Evolutionary conservation across 805 yeast genomes (phyloP).

Genomic region (Teunomyces atbi): DNA sequence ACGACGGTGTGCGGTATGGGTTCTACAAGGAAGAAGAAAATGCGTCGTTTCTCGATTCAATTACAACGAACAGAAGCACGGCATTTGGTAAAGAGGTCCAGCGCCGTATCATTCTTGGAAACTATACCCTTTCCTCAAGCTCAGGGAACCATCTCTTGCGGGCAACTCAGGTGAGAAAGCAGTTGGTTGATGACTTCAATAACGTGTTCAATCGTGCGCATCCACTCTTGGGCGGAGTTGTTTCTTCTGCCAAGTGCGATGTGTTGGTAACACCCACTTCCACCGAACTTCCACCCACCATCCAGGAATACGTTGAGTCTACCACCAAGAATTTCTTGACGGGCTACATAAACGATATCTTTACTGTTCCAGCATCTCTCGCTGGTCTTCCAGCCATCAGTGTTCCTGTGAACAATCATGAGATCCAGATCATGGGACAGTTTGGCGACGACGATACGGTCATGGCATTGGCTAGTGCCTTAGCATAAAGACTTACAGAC

Average conservation of each 20-base stretch:
- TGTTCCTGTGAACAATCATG: conserved; percentile 57
- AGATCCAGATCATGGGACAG: conserved; percentile 84
- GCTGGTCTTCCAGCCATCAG: conserved; percentile 89
- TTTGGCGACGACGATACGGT: conserved; percentile 75
- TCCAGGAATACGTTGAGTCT: conserved; percentile 40
- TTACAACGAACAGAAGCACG: conserved; percentile 51
- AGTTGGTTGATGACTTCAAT: conserved; percentile 65
- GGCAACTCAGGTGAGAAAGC: conserved; percentile 67
- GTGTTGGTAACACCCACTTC: conserved; percentile 75
- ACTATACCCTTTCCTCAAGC: conserved; percentile 77
- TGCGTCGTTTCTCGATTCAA: conserved; percentile 11
- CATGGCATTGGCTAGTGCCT: conserved; percentile 34
- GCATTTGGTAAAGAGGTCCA: conserved; percentile 84
- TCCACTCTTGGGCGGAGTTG: conserved; percentile 37
- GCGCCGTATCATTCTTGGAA: conserved; percentile 80
- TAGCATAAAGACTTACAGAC: no score
- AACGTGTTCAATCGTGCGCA: conserved; percentile 42
- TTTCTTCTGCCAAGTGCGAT: conserved; percentile 48
- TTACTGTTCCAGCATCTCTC: conserved; percentile 86
- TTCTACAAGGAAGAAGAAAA: conserved; percentile 25
- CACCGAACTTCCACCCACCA: conserved; percentile 41
- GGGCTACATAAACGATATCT: conserved; percentile 74
- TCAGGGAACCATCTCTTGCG: conserved; percentile 71
- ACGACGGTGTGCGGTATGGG: conserved; percentile 90
- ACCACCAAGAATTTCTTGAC: conserved; percentile 49